These are phyloP conservation scores for Lizonia empirigonia DNA, from an alignment of 2,329 filamentous ascomycete species.

Conservation along the genomic window DNA sequence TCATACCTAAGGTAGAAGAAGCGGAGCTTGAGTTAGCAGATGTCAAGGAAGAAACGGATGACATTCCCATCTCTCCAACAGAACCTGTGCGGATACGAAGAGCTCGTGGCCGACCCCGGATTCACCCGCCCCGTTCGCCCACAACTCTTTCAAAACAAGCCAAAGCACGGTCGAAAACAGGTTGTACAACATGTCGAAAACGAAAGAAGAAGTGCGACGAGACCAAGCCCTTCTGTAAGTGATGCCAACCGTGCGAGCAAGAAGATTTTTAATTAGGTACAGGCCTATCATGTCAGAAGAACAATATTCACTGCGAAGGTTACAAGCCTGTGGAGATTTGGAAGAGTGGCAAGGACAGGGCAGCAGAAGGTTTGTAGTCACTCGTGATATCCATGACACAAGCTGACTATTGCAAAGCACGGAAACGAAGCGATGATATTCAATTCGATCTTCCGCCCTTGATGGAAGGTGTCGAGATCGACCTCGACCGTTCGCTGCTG, in stretches of 20 bases:
- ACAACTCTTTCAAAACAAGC: conserved; percentile 70
- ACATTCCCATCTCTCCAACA: conserved; percentile 42
- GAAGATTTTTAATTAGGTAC: conserved; percentile 31
- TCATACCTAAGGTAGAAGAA: conserved; percentile 62
- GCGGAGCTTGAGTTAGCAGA: conserved; percentile 52
- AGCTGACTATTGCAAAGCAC: conserved; percentile 36
- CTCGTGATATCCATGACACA: background rate
- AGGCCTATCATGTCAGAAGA: conserved; percentile 92
- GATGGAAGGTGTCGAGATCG: conserved; percentile 80
- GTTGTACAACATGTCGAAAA: conserved; percentile 64
- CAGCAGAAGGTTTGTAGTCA: conserved; percentile 62
- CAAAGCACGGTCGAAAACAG: conserved; percentile 70
- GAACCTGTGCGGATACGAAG: conserved; percentile 47
- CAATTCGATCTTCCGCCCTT: conserved; percentile 62
- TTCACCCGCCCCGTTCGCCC: conserved; percentile 70
- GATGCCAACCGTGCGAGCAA: background rate
- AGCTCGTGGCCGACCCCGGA: conserved; percentile 76
- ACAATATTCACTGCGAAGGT: conserved; percentile 87
- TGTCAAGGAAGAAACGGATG: conserved; percentile 45
- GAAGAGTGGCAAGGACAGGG: conserved; percentile 81
- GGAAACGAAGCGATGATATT: conserved; percentile 42
- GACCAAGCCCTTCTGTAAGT: conserved; percentile 52
- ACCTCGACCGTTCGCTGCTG: conserved; percentile 79
- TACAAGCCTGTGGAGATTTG: conserved; percentile 86
- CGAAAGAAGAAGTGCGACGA: conserved; percentile 67